Conservation (phyloP, 2,329 filamentous ascomycete species). For the Didymella sp. region DNA sequence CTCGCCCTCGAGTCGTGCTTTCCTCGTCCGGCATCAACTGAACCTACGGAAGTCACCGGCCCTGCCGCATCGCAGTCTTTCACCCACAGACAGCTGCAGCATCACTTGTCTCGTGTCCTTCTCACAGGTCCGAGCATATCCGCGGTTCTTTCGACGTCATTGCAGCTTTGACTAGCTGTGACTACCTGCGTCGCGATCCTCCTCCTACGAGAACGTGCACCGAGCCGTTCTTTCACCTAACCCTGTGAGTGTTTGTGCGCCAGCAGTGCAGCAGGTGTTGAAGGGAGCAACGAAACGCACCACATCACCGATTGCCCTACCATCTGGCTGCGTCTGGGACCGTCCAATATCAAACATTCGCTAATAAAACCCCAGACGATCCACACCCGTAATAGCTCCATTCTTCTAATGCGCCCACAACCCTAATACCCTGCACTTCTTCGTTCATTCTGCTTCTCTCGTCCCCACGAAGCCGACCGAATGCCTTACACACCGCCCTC, state of each 20-base stretch:
- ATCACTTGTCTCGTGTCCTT: constrained; percentile 16
- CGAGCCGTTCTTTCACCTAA: constrained; percentile 27
- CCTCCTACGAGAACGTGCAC: constrained; percentile 23
- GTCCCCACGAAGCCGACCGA: constrained; percentile 53
- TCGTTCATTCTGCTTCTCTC: constrained; percentile 43
- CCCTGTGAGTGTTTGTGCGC: constrained; percentile 27
- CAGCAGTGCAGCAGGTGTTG: background rate
- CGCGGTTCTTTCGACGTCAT: constrained; percentile 38
- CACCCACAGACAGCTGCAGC: constrained; percentile 24
- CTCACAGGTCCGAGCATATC: constrained; percentile 21
- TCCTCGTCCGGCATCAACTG: constrained; percentile 2
- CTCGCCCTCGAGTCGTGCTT: constrained; percentile 18
- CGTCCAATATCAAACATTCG: constrained; percentile 14
- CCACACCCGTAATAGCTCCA: constrained; percentile 37
- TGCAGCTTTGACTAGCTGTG: constrained; percentile 45
- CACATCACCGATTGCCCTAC: background rate
- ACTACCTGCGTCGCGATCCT: constrained; percentile 22
- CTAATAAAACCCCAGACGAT: constrained; percentile 24
- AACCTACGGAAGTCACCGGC: constrained; percentile 41
- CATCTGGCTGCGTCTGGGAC: constrained; percentile 17
- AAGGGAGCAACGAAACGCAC: background rate
- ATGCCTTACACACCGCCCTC: constrained; percentile 92
- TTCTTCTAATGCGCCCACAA: constrained; percentile 53
- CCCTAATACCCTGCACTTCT: constrained; percentile 43
- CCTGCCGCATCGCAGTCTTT: constrained; percentile 27